These are phyloP conservation scores for Fusarium tricinctum DNA, from an alignment of 2,329 filamentous ascomycete species.

Conservation along the genomic window DNA sequence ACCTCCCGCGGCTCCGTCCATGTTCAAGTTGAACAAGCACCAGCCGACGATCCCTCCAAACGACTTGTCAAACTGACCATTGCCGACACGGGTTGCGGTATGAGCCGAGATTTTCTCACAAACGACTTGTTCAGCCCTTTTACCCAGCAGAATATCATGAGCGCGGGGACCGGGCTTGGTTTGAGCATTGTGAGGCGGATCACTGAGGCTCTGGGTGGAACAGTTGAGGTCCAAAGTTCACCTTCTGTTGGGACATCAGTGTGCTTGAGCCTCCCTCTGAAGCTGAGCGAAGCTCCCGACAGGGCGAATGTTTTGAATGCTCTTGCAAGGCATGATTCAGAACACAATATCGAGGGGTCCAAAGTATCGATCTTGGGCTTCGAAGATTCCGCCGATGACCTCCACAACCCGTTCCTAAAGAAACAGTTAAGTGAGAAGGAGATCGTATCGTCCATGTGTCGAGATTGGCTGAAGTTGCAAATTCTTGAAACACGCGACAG, in stretches of 20 bases:
- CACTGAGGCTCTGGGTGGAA: neutral
- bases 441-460: neutral
- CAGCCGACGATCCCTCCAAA: neutral
- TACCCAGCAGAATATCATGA: conserved; percentile 4
- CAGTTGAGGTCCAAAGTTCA: neutral
- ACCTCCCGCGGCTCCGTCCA: neutral
- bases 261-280: neutral
- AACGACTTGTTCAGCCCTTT: conserved; percentile 4
- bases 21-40: neutral
- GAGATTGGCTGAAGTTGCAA: neutral
- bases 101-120: neutral
- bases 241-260: neutral
- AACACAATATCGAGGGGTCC: accelerated
- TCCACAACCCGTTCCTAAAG: neutral
- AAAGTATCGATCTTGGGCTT: neutral
- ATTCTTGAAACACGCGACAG: neutral
- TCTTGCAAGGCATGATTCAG: neutral
- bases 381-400: neutral
- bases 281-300: neutral
- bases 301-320: too few relatives aligned
- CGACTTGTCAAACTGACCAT: neutral
- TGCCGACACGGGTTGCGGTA: conserved; percentile 6
- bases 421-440: neutral
- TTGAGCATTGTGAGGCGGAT: conserved; percentile 2
- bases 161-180: neutral